Evolutionary conservation across 2,329 filamentous ascomycete genomes (phyloP), one percentile per base, ranked within the genome.

Genomic region (Aspergillus eucalypticola): DNA sequence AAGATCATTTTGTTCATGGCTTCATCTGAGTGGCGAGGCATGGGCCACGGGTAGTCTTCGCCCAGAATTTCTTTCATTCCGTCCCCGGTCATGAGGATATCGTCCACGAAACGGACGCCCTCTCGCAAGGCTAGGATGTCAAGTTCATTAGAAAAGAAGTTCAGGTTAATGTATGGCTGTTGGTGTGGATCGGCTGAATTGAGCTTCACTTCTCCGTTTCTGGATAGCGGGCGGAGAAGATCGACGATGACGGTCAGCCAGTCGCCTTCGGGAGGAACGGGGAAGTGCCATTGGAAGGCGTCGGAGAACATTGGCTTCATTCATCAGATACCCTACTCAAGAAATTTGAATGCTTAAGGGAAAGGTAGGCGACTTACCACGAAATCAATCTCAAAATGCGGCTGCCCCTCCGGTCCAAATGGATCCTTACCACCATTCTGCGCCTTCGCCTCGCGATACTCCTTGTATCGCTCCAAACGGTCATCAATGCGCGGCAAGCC

Each of bases 341-440:
- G n/a, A n/a, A n/a, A n/a, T n/a, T n/a, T n/a, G n/a, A n/a, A n/a
- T n/a, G n/a, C n/a, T n/a, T n/a, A n/a, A n/a, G n/a, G n/a, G n/a
- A n/a, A n/a, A n/a, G n/a, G n/a, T n/a, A n/a, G n/a, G 6, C 10
- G 11, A 52, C 50, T 21, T 19, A 53, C 51, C 35, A 53, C 51
- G 11, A 53, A 53, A 32, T 53, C 51, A 39, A 53, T 41, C 51
- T 53, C 51, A 15, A 53, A 53, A 42, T 53, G 51, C 35, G 51
- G 51, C 51, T 53, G 51, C 2, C 51, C 51, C 19, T 53, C 51
- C 3, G 51, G 51, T 2, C 51, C 51, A 15, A 53, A 53, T 23
- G 51, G 51, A 8, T 53, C 51, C 51, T 15, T 13, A 17, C 35
- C 51, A 17, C 35, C 51, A 39, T 53, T 53, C 51, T 42, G 51